These are phyloP conservation scores for Allium sativum DNA, from an alignment of 106 monocot species.

Conservation along the genomic window DNA sequence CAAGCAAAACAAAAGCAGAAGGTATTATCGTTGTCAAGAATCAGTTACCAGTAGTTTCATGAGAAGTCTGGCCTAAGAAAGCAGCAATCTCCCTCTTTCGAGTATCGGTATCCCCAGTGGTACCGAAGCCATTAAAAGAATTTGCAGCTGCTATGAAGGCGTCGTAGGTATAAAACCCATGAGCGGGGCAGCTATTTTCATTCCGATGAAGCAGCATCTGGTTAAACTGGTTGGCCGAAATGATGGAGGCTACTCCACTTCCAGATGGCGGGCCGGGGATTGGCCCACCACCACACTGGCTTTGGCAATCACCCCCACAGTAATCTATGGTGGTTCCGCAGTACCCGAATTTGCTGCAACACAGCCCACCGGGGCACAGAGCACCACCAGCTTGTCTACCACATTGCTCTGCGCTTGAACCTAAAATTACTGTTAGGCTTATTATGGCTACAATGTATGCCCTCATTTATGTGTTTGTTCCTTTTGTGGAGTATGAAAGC, in stretches of 20 bases:
- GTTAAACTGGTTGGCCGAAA: conserved; percentile 34
- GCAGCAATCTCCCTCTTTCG: conserved; percentile 44
- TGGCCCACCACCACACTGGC: neutral
- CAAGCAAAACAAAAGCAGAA: too few relatives aligned
- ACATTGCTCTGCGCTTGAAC: conserved; percentile 8
- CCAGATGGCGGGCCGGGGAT: neutral
- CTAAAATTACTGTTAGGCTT: too few relatives aligned
- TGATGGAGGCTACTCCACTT: conserved; percentile 16
- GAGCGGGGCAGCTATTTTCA: conserved; percentile 24
- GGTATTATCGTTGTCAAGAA: too few relatives aligned
- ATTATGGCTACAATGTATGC: too few relatives aligned
- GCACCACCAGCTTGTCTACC: conserved; percentile 6
- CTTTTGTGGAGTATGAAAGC: too few relatives aligned
- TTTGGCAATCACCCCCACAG: neutral
- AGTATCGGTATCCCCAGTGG: conserved; percentile 15
- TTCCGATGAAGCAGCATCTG: conserved; percentile 52
- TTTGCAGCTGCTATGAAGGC: conserved; percentile 43
- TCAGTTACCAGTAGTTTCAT: conserved; percentile 41
- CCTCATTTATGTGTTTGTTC: too few relatives aligned
- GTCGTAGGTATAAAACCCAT: conserved; percentile 43
- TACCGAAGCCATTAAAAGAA: conserved; percentile 25
- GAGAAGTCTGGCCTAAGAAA: conserved; percentile 52
- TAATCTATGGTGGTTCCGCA: neutral
- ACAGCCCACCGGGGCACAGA: neutral
- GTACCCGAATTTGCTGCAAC: neutral